Evolutionary conservation across 345 rosid genomes (phyloP), one percentile per base, ranked within the genome.

Genomic region (Acer campestre): DNA sequence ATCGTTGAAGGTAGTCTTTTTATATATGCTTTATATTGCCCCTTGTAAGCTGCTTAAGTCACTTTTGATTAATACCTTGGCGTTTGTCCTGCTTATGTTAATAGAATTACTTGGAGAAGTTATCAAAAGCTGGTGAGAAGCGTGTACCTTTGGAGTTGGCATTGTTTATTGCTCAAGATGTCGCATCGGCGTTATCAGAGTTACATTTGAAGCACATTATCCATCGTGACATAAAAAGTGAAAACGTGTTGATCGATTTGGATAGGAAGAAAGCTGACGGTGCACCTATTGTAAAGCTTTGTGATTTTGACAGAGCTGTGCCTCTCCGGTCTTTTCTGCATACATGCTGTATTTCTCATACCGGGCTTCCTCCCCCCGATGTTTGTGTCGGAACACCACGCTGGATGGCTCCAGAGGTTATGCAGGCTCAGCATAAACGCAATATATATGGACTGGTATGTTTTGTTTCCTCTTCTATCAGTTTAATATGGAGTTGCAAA

Each of bases 381-480:
- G 73, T 84, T 71, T 96, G 99, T 88, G 98, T 96, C 58, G 99
- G 99, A 80, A 96, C 98, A 4, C 98, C 99, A 6, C 91, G 98
- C 10, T 96, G 99, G 98, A 94, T 96, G 98, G 98, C 98, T 72
- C 99, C 99, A 10, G 99, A 96, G 84, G 98, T 96, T 77, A 77
- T 94, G 65, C 85, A 64, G 75, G 86, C 98, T 67, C 91, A 91
- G 98, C 86, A 89, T 73, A 84, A 92, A 62, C 87, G 46, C 4
- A 85, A 66, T 70, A 66, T 23, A 16, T 96, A 94, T 58, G 98
- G 99, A 76, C 83, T 96, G 86, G 99, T 94, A 89, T 75, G 85
- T 75, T 80, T 73, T 68, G 23, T 59, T 80, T 74, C 4, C 58
- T 56, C 38, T 63, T 6, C 61, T 64, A 25, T 51, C 8, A 9